Percentiles rank a stretch among this genome's conserved stretches.
Evolutionary conservation across 768 basidiomycete species (phyloP).

Genomic region (Leccinum fibrillosum): DNA sequence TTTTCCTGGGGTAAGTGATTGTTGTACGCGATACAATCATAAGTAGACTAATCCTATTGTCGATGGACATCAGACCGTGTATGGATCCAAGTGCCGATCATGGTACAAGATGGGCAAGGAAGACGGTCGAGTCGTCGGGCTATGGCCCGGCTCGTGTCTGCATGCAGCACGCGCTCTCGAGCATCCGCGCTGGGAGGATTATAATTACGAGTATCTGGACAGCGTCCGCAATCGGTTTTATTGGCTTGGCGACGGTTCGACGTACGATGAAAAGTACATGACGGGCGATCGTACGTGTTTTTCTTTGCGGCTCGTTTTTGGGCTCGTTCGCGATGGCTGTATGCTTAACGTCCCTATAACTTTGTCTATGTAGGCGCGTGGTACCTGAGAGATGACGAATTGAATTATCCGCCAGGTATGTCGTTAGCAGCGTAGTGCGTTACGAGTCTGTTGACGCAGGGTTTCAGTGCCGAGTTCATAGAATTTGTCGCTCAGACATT

Average conservation of each 20-base stretch:
- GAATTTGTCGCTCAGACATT: neutral
- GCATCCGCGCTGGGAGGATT: slow-evolving; percentile 67
- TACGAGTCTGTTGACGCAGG: neutral
- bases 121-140: slow-evolving; percentile 50
- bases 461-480: neutral
- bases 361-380: slow-evolving; percentile 5
- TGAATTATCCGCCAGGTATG: slow-evolving; percentile 14
- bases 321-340: slow-evolving; percentile 36
- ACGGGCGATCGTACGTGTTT: slow-evolving; percentile 35
- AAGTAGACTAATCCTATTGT: slow-evolving; percentile 18
- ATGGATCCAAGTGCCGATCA: slow-evolving; percentile 52
- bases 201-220: slow-evolving; percentile 46
- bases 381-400: slow-evolving; percentile 11
- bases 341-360: slow-evolving; percentile 8
- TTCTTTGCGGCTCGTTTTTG: slow-evolving; percentile 25
- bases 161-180: slow-evolving; percentile 48
- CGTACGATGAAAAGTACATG: slow-evolving; percentile 48
- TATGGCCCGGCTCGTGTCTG: slow-evolving; percentile 61
- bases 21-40: no score
- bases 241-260: slow-evolving; percentile 59
- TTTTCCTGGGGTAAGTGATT: slow-evolving; percentile 4
- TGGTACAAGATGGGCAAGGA: slow-evolving; percentile 65
- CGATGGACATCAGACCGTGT: slow-evolving; percentile 46
- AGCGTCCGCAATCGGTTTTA: slow-evolving; percentile 45
- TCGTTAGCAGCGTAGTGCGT: neutral